Evolutionary conservation across 192 early-diverging fungal genomes (phyloP).

Genomic region (Podila epicladia): DNA sequence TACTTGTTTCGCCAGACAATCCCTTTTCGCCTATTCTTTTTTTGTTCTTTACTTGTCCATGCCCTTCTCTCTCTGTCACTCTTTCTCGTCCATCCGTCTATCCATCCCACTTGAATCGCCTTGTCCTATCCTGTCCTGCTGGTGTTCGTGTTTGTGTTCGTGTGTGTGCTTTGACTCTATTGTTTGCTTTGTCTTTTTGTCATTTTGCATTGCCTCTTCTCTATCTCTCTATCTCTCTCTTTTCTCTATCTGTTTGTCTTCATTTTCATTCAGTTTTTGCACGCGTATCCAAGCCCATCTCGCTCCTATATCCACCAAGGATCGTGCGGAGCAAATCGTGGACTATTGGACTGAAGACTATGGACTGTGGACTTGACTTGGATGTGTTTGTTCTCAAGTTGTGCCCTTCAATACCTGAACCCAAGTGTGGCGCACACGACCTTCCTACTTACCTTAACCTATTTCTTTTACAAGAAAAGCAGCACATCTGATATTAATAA

Average conservation of each 20-base stretch:
- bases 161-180: not conserved
- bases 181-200: not conserved
- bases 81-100: not conserved
- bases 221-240: too few relatives aligned
- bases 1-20: not conserved
- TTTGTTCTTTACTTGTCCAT: not conserved
- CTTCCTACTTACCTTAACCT: not conserved
- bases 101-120: not conserved
- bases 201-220: not conserved
- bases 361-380: not conserved
- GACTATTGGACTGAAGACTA: not conserved
- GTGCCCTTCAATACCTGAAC: too few relatives aligned
- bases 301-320: not conserved
- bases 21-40: too few relatives aligned
- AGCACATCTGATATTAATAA: constrained; percentile 7
- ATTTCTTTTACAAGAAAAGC: not conserved
- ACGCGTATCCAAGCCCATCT: too few relatives aligned
- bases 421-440: too few relatives aligned
- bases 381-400: too few relatives aligned
- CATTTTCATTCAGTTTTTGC: not conserved
- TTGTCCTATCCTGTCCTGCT: too few relatives aligned
- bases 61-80: not conserved
- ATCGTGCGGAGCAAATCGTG: not conserved
- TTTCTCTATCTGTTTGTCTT: not conserved
- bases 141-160: too few relatives aligned